phyloP scores from a whole-genome alignment of 495 filamentous ascomycete species.

The Rostrohypoxylon terebratum region DNA sequence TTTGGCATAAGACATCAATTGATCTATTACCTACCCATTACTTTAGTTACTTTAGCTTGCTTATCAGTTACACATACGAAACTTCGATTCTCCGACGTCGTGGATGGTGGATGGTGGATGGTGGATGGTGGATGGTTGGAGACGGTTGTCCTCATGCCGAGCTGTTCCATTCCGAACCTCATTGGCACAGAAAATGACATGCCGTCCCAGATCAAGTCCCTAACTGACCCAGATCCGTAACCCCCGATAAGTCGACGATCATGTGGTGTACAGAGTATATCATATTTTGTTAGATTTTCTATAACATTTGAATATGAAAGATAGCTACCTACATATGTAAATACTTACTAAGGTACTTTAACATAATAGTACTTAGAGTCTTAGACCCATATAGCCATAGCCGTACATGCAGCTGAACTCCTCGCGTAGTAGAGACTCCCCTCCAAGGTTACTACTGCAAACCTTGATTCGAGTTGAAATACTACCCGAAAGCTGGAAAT shows the following conservation, averaged over 20 bases:
- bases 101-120: background rate
- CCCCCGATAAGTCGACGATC: constrained; percentile 5
- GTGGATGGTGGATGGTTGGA: constrained; percentile 1
- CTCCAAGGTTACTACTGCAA: constrained; percentile 8
- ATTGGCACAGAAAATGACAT: constrained; percentile 15
- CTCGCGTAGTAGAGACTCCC: constrained; percentile 3
- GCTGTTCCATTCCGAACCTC: constrained; percentile 20
- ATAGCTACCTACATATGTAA: background rate
- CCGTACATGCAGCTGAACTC: constrained; percentile 28
- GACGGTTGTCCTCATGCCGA: constrained; percentile 19
- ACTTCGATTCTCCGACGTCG: constrained; percentile 16
- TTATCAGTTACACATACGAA: constrained; percentile 40
- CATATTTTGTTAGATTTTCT: too few relatives aligned
- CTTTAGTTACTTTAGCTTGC: constrained; percentile 17
- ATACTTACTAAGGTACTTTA: background rate
- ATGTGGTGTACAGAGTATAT: constrained; percentile 4
- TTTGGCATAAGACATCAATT: constrained; percentile 38
- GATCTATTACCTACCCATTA: too few relatives aligned
- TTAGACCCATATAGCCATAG: constrained; percentile 3
- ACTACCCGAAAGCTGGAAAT: constrained; percentile 24
- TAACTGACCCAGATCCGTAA: constrained; percentile 14
- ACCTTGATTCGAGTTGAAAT: constrained; percentile 28
- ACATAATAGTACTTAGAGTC: too few relatives aligned
- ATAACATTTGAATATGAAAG: background rate
- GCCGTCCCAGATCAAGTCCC: constrained; percentile 21